phyloP scores from a whole-genome alignment of 139 green algal genomes.

The Protoeuglena noctilucae region DNA sequence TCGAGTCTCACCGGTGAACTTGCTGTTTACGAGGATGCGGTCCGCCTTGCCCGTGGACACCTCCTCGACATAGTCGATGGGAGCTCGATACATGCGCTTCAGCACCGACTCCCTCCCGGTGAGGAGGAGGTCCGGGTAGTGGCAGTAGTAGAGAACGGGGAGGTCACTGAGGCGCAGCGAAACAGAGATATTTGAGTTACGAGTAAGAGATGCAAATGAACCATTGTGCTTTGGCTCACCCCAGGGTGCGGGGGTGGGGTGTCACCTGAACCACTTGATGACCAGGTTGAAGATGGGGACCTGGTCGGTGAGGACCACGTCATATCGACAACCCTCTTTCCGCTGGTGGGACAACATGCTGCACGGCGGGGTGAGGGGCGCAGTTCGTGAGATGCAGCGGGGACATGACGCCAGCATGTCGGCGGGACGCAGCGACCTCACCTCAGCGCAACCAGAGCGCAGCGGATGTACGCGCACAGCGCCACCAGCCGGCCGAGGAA shows the following conservation, averaged over 20 bases:
- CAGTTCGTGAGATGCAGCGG: too few species aligned
- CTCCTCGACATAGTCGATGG: constrained; percentile 73
- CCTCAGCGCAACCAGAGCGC: constrained; percentile 44
- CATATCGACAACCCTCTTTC: constrained; percentile 3
- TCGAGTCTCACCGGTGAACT: constrained; percentile 45
- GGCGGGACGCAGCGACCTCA: too few species aligned
- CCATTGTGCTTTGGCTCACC: neutral
- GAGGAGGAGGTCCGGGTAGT: constrained; percentile 92
- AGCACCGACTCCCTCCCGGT: constrained; percentile 23
- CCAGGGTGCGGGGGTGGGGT: neutral
- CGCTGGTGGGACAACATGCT: constrained; percentile 35
- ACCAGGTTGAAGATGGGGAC: too few species aligned
- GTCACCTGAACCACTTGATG: neutral
- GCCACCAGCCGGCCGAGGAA: constrained; percentile 44
- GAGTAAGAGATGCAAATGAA: neutral
- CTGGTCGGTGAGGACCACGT: constrained; percentile 19
- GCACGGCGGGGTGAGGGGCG: constrained; percentile 35
- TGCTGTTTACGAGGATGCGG: constrained; percentile 78
- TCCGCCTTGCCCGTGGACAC: constrained; percentile 55
- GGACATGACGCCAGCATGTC: too few species aligned
- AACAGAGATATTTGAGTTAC: constrained; percentile 34
- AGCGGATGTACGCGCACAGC: constrained; percentile 75
- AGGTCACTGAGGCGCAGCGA: constrained; percentile 46
- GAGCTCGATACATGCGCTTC: constrained; percentile 32
- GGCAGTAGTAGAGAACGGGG: constrained; percentile 91